phyloP scores from a whole-genome alignment of 495 filamentous ascomycete species.

The Pyrenopolyporus hunteri region DNA sequence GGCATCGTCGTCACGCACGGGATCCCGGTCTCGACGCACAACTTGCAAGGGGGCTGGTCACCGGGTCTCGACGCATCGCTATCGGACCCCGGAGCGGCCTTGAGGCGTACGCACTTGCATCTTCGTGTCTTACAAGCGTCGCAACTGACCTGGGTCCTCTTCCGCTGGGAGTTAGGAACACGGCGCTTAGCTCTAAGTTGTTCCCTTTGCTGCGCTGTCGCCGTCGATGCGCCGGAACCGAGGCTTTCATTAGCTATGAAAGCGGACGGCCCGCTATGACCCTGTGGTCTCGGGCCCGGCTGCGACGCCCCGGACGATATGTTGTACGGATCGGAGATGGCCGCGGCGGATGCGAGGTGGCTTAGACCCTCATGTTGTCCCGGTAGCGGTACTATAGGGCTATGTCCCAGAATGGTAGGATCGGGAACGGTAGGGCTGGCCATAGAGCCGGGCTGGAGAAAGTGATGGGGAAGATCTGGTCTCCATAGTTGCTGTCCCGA shows the following conservation, averaged over 20 bases:
- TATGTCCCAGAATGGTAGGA: background rate
- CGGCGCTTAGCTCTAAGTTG: conserved; percentile 35
- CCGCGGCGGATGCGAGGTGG: conserved; percentile 29
- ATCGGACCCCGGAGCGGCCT: conserved; percentile 5
- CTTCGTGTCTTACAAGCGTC: conserved; percentile 48
- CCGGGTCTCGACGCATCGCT: conserved; percentile 30
- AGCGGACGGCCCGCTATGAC: conserved; percentile 21
- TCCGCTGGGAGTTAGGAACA: conserved; percentile 43
- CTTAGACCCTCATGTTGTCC: conserved; percentile 7
- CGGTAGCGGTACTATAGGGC: background rate
- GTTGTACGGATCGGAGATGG: conserved; percentile 24
- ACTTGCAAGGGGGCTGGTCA: conserved; percentile 41
- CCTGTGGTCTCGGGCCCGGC: background rate
- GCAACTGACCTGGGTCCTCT: conserved; percentile 46
- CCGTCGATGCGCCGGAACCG: background rate
- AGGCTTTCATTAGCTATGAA: conserved; percentile 18
- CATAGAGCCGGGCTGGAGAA: conserved; percentile 3
- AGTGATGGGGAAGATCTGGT: conserved; percentile 29
- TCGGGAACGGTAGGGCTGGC: background rate
- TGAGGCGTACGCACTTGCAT: conserved; percentile 48
- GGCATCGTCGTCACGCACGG: conserved; percentile 54
- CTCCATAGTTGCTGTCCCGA: conserved; percentile 19
- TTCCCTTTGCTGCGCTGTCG: conserved; percentile 19
- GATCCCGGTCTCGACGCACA: conserved; percentile 49
- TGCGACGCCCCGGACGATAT: background rate